Evolutionary conservation across 805 yeast species (phyloP).

Genomic region (Ogataea polymorpha): DNA sequence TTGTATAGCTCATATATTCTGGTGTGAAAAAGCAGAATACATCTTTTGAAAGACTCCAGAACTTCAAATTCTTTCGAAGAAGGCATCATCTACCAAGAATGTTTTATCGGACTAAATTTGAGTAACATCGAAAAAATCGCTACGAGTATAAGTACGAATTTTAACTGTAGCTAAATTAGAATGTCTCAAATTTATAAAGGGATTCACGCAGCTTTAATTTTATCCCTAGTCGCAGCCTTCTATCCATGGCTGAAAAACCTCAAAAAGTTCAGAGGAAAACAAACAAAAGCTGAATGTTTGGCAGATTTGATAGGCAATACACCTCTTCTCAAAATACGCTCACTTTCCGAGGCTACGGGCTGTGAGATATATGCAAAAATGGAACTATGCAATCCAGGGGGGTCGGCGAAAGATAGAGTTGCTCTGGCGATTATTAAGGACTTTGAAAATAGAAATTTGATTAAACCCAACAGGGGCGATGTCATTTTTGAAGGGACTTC

Average conservation of each 20-base stretch:
- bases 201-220: too few relatives aligned
- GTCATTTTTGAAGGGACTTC: slow-evolving; percentile 91
- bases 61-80: not conserved
- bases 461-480: slow-evolving; percentile 63
- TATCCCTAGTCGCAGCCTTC: too few relatives aligned
- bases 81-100: too few relatives aligned
- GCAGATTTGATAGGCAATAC: slow-evolving; percentile 83
- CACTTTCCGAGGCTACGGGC: slow-evolving; percentile 70
- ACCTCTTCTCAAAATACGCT: slow-evolving; percentile 70
- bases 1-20: not conserved
- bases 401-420: slow-evolving; percentile 93
- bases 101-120: too few relatives aligned
- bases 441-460: slow-evolving; percentile 57
- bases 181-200: too few relatives aligned
- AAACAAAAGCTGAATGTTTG: slow-evolving; percentile 8
- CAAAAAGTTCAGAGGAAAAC: slow-evolving; percentile 15
- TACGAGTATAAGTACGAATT: too few relatives aligned
- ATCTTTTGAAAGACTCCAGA: not conserved
- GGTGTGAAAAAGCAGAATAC: not conserved
- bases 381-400: slow-evolving; percentile 87
- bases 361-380: slow-evolving; percentile 83
- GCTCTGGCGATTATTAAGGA: slow-evolving; percentile 78
- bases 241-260: too few relatives aligned
- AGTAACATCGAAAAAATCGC: too few relatives aligned
- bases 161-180: too few relatives aligned